phyloP scores from a whole-genome alignment of 2,329 filamentous ascomycete species.

The Colletotrichum paranaense region DNA sequence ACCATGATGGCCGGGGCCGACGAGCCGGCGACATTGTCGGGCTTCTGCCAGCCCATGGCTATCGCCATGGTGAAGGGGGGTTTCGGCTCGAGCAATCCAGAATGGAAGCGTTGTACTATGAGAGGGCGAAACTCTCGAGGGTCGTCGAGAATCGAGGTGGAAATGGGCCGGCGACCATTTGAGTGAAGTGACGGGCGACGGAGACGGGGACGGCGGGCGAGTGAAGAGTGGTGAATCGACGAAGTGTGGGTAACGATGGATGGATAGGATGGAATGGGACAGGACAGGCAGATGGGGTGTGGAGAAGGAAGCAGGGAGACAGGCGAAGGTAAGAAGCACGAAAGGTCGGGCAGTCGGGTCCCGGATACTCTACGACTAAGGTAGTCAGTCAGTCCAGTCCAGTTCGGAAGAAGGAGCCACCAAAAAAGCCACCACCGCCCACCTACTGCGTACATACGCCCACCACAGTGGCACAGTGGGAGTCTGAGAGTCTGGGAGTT shows the following conservation, averaged over 20 bases:
- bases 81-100: conserved; percentile 62
- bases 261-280: conserved; percentile 25
- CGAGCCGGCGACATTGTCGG: conserved; percentile 79
- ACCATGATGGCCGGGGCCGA: conserved; percentile 79
- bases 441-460: background rate
- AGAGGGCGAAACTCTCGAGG: conserved; percentile 18
- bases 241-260: conserved; percentile 38
- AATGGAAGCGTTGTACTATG: conserved; percentile 19
- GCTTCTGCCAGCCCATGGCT: conserved; percentile 79
- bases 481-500: background rate
- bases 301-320: conserved; percentile 35
- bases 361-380: background rate
- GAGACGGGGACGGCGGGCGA: conserved; percentile 7
- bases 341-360: conserved; percentile 29
- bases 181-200: conserved; percentile 30
- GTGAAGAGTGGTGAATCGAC: conserved; percentile 33
- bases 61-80: conserved; percentile 67
- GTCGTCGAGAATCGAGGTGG: conserved; percentile 34
- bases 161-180: conserved; percentile 38
- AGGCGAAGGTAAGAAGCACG: conserved; percentile 8
- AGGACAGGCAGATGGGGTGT: conserved; percentile 30
- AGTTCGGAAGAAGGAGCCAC: conserved; percentile 1
- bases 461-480: background rate
- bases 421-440: background rate
- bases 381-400: background rate